phyloP scores from a whole-genome alignment of 2,329 filamentous ascomycete species.

The Claviceps sp. region DNA sequence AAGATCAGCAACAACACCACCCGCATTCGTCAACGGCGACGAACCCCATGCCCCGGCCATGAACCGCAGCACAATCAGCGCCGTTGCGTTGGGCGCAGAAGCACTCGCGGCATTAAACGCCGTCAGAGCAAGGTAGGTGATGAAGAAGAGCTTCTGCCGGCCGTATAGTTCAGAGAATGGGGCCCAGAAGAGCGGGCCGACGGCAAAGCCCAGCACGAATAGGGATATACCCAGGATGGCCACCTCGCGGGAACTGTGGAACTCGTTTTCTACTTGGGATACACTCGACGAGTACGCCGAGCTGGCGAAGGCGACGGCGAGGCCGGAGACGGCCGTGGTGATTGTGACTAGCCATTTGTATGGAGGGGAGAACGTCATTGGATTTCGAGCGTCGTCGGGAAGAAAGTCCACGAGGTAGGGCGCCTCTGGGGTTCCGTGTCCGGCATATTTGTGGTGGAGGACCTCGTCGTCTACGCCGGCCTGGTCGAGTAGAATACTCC shows the following conservation, averaged over 20 bases:
- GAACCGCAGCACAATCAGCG: constrained; percentile 56
- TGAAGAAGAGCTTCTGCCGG: constrained; percentile 44
- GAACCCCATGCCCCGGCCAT: constrained; percentile 51
- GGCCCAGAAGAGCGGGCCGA: constrained; percentile 53
- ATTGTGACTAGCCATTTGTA: constrained; percentile 56
- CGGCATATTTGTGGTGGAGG: constrained; percentile 40
- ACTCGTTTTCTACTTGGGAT: constrained; percentile 38
- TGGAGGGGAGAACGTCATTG: constrained; percentile 39
- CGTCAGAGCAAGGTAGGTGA: constrained; percentile 43
- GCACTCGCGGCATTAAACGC: constrained; percentile 49
- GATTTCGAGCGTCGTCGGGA: constrained; percentile 52
- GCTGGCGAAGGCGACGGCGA: constrained; percentile 57
- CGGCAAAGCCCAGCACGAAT: constrained; percentile 48
- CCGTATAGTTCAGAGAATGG: constrained; percentile 53
- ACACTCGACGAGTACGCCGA: constrained; percentile 52
- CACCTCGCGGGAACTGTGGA: constrained; percentile 36
- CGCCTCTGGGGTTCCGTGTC: constrained; percentile 50
- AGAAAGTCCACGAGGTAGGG: constrained; percentile 59
- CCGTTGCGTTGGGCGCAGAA: constrained; percentile 42
- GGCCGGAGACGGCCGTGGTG: constrained; percentile 50
- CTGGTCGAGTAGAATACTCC: constrained; percentile 42
- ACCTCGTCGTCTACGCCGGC: constrained; percentile 43
- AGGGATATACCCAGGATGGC: constrained; percentile 50
- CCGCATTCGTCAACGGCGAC: constrained; percentile 48
- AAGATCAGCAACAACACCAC: constrained; percentile 51